These are phyloP conservation scores for Fagopyrum tataricum DNA, from an alignment of 148 eudicot species.

Conservation along the genomic window DNA sequence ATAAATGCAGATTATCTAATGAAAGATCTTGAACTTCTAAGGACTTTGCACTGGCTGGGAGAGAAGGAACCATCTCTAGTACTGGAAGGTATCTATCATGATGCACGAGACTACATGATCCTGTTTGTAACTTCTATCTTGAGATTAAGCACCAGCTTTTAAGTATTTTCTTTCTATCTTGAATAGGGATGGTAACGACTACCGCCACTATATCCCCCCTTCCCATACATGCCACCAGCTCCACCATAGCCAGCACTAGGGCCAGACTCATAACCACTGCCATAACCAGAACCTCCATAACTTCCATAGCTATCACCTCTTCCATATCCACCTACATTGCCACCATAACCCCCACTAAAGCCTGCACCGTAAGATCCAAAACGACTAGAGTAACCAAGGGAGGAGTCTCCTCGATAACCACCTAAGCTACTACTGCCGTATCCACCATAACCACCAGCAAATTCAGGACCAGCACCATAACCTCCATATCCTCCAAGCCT, in stretches of 20 bases:
- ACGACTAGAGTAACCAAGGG: constrained; percentile 58
- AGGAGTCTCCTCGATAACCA: constrained; percentile 50
- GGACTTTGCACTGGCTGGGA: constrained; percentile 18
- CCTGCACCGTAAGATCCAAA: constrained; percentile 56
- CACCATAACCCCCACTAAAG: constrained; percentile 47
- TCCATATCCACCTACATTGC: constrained; percentile 43
- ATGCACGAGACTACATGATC: constrained; percentile 28
- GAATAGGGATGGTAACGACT: constrained; percentile 75
- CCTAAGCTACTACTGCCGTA: constrained; percentile 45
- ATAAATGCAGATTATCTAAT: constrained; percentile 6
- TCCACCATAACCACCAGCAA: constrained; percentile 50
- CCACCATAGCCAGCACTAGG: constrained; percentile 44
- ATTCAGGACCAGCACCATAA: constrained; percentile 37
- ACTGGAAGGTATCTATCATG: constrained; percentile 32
- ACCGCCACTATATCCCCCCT: constrained; percentile 52
- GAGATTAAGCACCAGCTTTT: constrained; percentile 29
- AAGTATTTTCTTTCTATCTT: constrained; percentile 33
- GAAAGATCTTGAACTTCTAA: constrained; percentile 26
- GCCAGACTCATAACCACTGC: constrained; percentile 33
- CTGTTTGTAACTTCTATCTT: constrained; percentile 39
- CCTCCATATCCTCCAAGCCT: constrained; percentile 59
- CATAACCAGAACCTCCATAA: constrained; percentile 45
- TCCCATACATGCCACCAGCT: constrained; percentile 43
- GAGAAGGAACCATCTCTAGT: constrained; percentile 32
- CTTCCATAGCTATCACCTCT: constrained; percentile 39